Percentiles rank a stretch among this genome's conserved stretches.
Conservation (phyloP, 2,329 filamentous ascomycete species). For the Aspergillus ibericus region DNA sequence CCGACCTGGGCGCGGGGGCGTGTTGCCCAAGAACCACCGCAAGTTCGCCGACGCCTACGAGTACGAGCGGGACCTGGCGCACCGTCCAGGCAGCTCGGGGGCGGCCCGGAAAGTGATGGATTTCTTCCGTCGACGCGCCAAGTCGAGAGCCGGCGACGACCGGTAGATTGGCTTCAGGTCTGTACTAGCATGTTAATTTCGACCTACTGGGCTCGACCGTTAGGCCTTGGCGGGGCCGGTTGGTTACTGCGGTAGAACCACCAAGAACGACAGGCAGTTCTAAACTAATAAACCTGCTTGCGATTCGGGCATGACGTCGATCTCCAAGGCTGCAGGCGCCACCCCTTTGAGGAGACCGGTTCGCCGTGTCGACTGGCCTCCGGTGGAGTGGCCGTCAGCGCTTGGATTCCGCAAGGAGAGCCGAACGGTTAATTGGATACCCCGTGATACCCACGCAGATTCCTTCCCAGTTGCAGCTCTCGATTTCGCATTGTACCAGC, state of each 20-base stretch:
- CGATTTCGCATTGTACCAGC: slow-evolving; percentile 31
- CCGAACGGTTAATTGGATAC: slow-evolving; percentile 41
- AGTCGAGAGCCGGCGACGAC: slow-evolving; percentile 61
- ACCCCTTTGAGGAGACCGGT: slow-evolving; percentile 4
- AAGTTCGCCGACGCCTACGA: slow-evolving; percentile 88
- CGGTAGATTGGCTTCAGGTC: slow-evolving; percentile 26
- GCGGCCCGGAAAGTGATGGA: slow-evolving; percentile 95
- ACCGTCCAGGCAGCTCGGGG: slow-evolving; percentile 78
- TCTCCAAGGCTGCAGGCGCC: slow-evolving; percentile 10
- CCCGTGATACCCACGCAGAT: slow-evolving; percentile 42
- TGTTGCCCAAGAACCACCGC: slow-evolving; percentile 81
- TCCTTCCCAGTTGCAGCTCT: slow-evolving; percentile 37
- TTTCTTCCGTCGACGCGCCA: slow-evolving; percentile 87
- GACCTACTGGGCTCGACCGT: slow-evolving; percentile 13
- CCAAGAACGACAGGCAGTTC: slow-evolving; percentile 14
- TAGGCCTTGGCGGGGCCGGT: slow-evolving; percentile 1
- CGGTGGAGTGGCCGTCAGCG: slow-evolving; percentile 18
- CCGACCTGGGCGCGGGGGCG: slow-evolving; percentile 48
- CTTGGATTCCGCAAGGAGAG: slow-evolving; percentile 26
- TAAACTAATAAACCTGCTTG: slow-evolving; percentile 12
- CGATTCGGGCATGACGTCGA: slow-evolving; percentile 12
- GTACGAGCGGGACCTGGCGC: slow-evolving; percentile 58
- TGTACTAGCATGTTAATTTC: slow-evolving; percentile 16
- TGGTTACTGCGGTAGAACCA: slow-evolving; percentile 7
- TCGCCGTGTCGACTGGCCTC: slow-evolving; percentile 14